phyloP scores from a whole-genome alignment of 2,329 filamentous ascomycete genomes.

The Aspergillus felis region DNA sequence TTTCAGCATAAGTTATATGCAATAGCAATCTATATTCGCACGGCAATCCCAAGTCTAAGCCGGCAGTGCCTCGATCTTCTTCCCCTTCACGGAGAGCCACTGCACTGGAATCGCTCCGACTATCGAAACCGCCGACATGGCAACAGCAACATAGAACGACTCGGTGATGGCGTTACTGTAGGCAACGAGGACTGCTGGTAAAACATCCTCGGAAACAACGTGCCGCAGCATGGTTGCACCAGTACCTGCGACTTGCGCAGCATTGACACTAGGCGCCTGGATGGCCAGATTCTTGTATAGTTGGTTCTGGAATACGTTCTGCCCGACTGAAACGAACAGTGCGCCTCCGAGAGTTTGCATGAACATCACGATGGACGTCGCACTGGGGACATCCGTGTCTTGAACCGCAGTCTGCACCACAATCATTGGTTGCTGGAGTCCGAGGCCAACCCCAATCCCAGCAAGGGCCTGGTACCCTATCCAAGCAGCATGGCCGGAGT shows the following conservation, averaged over 20 bases:
- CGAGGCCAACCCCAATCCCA: conserved; percentile 34
- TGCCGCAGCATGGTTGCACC: conserved; percentile 38
- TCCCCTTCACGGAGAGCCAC: conserved; percentile 41
- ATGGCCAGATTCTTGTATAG: conserved; percentile 24
- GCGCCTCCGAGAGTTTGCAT: conserved; percentile 36
- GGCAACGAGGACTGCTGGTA: conserved; percentile 29
- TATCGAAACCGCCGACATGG: conserved; percentile 33
- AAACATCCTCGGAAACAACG: conserved; percentile 21
- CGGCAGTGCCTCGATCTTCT: conserved; percentile 22
- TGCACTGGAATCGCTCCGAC: conserved; percentile 34
- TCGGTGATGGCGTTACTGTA: conserved; percentile 37
- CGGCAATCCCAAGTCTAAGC: neutral
- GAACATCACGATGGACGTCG: conserved; percentile 35
- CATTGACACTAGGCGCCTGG: conserved; percentile 24
- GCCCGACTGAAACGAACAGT: conserved; percentile 28
- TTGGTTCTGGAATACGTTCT: conserved; percentile 39
- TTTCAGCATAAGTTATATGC: neutral
- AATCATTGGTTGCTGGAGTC: conserved; percentile 34
- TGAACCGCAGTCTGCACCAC: conserved; percentile 33
- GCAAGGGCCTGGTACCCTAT: conserved; percentile 39
- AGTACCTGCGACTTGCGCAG: conserved; percentile 24
- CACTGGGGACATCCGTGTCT: conserved; percentile 30
- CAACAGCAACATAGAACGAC: conserved; percentile 38
- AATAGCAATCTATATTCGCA: neutral
- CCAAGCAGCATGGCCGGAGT: conserved; percentile 31